These are phyloP conservation scores for Podospora bellae-mahoneyi DNA, from an alignment of 495 filamentous ascomycete species.

Conservation along the genomic window DNA sequence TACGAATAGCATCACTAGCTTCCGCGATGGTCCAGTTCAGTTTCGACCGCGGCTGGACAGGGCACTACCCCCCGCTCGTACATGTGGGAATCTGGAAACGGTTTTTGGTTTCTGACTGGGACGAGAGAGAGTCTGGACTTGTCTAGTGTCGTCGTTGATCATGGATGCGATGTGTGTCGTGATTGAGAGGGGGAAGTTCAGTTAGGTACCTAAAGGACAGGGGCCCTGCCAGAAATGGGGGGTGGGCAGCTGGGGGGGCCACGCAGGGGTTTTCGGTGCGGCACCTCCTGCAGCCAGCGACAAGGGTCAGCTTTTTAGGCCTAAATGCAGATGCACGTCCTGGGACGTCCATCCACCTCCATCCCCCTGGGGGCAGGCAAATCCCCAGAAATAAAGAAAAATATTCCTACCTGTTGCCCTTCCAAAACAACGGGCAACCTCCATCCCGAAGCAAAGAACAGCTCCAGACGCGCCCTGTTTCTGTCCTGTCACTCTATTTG, in stretches of 20 bases:
- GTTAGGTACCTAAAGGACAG: neutral
- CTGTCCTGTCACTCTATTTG: neutral
- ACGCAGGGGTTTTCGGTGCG: slow-evolving; percentile 28
- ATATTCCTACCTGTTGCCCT: slow-evolving; percentile 9
- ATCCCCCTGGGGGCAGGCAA: slow-evolving; percentile 13
- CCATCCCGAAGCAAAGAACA: neutral
- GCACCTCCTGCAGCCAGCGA: slow-evolving; percentile 28
- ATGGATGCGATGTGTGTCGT: neutral
- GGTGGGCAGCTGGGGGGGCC: slow-evolving; percentile 8
- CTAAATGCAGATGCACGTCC: slow-evolving; percentile 31
- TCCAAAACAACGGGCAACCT: neutral
- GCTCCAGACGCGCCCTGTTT: neutral
- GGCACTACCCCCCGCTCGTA: neutral
- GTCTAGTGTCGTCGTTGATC: neutral
- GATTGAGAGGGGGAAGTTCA: neutral
- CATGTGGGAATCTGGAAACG: neutral
- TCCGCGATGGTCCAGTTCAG: neutral
- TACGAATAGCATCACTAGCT: neutral
- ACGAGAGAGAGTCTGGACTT: too few species aligned
- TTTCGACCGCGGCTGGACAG: neutral
- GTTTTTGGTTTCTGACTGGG: too few species aligned
- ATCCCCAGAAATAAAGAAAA: slow-evolving; percentile 17
- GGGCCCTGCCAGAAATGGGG: neutral
- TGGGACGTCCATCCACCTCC: neutral
- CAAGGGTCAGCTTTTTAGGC: slow-evolving; percentile 32